Conservation (phyloP, 1,284 basidiomycete species). For the Takashimella koratensis region DNA sequence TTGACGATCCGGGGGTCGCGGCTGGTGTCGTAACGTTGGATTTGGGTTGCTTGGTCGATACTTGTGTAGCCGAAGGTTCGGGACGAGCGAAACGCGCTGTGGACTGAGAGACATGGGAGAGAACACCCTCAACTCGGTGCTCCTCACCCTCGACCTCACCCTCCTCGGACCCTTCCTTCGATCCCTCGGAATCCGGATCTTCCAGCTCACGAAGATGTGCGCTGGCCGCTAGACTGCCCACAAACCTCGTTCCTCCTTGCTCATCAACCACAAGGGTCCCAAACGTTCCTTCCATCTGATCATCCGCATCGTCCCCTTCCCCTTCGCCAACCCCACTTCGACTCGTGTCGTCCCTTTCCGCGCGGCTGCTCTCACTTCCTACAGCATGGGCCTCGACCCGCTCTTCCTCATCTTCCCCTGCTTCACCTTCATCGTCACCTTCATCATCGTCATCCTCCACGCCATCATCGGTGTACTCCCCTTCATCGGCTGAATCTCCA, state of each 20-base stretch:
- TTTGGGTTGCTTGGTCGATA: not conserved
- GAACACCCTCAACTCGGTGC: not conserved
- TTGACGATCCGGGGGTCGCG: not conserved
- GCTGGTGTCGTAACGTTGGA: not conserved
- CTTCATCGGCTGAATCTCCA: no score
- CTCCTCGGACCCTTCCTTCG: no score
- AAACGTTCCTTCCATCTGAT: not conserved
- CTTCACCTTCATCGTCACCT: not conserved
- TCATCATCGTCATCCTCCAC: not conserved
- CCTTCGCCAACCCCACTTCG: no score
- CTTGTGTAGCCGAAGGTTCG: not conserved
- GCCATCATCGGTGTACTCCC: not conserved
- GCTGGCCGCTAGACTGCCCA: constrained; percentile 29
- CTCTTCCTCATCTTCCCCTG: no score
- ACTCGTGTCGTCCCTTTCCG: no score
- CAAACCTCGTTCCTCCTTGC: constrained; percentile 39
- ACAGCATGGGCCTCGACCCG: no score
- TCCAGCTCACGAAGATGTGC: constrained; percentile 32
- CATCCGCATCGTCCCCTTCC: not conserved
- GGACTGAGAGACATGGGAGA: no score
- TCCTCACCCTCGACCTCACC: not conserved
- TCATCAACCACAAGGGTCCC: constrained; percentile 40
- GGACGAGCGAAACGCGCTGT: no score
- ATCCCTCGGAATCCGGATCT: no score
- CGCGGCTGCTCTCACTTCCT: no score